phyloP scores from a whole-genome alignment of 1,139 yeast genomes.

The Lodderomyces orthopsilosis region DNA sequence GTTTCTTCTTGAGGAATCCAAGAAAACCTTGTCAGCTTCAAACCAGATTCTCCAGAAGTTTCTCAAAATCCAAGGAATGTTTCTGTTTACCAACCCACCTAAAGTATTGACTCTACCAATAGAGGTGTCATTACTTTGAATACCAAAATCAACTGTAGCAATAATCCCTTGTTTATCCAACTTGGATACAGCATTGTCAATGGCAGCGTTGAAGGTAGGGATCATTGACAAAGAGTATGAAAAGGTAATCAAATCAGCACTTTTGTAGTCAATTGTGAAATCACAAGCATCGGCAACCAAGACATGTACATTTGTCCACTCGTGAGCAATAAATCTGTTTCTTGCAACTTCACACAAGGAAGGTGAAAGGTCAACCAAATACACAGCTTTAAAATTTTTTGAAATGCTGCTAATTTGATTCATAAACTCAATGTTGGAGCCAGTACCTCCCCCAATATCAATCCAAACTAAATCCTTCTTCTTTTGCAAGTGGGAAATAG shows the following conservation, averaged over 20 bases:
- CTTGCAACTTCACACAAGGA: constrained; percentile 72
- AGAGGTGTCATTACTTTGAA: constrained; percentile 62
- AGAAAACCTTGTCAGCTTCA: constrained; percentile 76
- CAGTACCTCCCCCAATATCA: constrained; percentile 86
- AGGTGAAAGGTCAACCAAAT: constrained; percentile 73
- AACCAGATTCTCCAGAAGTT: constrained; percentile 89
- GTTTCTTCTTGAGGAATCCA: constrained; percentile 79
- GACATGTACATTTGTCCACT: constrained; percentile 67
- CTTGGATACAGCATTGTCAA: constrained; percentile 60
- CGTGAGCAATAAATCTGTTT: constrained; percentile 46
- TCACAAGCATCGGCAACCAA: constrained; percentile 75
- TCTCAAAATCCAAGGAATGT: constrained; percentile 72
- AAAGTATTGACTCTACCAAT: constrained; percentile 72
- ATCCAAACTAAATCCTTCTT: constrained; percentile 64
- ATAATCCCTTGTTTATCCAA: constrained; percentile 58
- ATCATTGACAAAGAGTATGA: constrained; percentile 83
- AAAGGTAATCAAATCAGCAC: constrained; percentile 65
- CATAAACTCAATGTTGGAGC: constrained; percentile 78
- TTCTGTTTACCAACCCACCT: constrained; percentile 70
- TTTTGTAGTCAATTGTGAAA: constrained; percentile 47
- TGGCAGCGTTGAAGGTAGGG: constrained; percentile 77
- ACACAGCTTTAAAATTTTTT: constrained; percentile 58
- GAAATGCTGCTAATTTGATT: constrained; percentile 49
- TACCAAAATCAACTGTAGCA: constrained; percentile 78
- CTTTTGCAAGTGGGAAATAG: constrained; percentile 51